phyloP scores from a whole-genome alignment of 352 stramenopile species.

The Globisporangium paroecandrum region DNA sequence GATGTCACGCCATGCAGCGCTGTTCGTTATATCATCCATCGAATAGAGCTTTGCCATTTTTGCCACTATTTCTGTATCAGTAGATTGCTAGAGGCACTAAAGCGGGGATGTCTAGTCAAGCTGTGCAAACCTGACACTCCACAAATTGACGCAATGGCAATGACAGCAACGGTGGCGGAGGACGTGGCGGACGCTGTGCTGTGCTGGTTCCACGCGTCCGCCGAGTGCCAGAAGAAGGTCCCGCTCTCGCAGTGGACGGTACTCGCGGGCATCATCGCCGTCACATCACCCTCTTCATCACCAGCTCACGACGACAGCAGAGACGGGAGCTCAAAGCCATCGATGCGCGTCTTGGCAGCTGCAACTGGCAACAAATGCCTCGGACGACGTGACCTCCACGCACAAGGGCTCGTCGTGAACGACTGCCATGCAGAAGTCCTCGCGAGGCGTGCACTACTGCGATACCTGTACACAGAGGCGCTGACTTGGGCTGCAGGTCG shows the following conservation, averaged over 20 bases:
- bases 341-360: conserved; percentile 44
- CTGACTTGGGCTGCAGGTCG: conserved; percentile 22
- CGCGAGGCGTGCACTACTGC: conserved; percentile 76
- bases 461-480: conserved; percentile 84
- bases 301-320: not conserved
- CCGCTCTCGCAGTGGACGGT: conserved; percentile 57
- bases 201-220: conserved; percentile 52
- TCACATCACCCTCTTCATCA: conserved; percentile 3
- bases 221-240: conserved; percentile 61
- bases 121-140: too few relatives aligned
- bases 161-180: conserved; percentile 16
- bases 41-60: conserved; percentile 7
- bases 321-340: conserved; percentile 2
- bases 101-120: not conserved
- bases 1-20: not conserved
- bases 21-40: not conserved
- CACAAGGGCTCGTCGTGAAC: conserved; percentile 81
- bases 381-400: conserved; percentile 57
- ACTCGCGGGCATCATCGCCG: conserved; percentile 50
- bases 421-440: conserved; percentile 94
- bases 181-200: conserved; percentile 45
- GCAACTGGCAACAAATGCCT: conserved; percentile 82
- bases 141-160: not conserved
- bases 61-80: conserved; percentile 9
- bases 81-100: not conserved